Conservation (phyloP, 164 flowering plant species). For the Houttuynia cordata region DNA sequence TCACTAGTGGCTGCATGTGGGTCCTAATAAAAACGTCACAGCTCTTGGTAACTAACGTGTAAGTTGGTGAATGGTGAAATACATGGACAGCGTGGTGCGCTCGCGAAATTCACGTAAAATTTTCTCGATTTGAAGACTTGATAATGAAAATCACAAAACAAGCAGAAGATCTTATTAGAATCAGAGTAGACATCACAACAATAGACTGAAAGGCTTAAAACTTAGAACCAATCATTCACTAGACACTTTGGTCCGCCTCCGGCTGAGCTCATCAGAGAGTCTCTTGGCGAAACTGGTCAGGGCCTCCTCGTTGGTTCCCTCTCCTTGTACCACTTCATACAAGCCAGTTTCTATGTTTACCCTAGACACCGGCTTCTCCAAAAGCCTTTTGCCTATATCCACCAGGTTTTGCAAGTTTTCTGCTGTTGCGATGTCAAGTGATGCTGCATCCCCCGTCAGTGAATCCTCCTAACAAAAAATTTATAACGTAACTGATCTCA, state of each 20-base stretch:
- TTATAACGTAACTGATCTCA: not conserved
- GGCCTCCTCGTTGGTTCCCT: constrained; percentile 40
- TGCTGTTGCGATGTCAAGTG: constrained; percentile 22
- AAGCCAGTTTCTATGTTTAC: constrained; percentile 20
- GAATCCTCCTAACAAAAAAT: not conserved
- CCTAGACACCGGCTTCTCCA: constrained; percentile 26
- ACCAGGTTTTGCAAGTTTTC: constrained; percentile 28
- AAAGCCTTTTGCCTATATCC: constrained; percentile 21
- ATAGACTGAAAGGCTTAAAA: no score
- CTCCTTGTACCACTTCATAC: constrained; percentile 8
- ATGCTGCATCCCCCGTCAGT: constrained; percentile 13
- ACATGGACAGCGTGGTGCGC: no score
- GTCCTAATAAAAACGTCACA: no score
- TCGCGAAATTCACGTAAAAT: no score
- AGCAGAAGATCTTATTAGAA: no score
- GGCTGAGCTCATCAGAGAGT: constrained; percentile 21
- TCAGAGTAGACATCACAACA: no score
- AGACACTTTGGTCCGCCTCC: not conserved
- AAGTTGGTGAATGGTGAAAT: no score
- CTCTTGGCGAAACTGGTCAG: constrained; percentile 30
- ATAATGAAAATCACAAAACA: no score
- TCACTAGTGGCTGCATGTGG: no score
- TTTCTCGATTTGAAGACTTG: no score
- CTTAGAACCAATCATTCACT: no score
- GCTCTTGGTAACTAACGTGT: no score